phyloP scores from a whole-genome alignment of 2,329 filamentous ascomycete genomes.

The Cryphonectria naterciae region DNA sequence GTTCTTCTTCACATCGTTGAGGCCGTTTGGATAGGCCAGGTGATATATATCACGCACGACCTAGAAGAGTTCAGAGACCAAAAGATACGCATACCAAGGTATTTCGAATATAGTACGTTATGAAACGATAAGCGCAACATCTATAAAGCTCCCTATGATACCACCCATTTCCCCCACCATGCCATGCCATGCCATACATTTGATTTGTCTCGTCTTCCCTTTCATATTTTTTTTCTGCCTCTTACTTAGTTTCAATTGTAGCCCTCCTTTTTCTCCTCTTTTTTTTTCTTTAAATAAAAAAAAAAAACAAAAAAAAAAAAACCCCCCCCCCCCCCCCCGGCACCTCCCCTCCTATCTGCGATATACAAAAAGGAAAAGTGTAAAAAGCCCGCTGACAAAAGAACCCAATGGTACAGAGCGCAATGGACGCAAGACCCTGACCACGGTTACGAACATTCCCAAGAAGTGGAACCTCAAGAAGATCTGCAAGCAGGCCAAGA shows the following conservation, averaged over 20 bases:
- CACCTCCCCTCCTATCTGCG: background rate
- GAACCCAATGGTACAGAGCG: slow-evolving; percentile 68
- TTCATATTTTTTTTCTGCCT: background rate
- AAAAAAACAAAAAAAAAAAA: too few relatives aligned
- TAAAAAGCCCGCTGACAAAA: slow-evolving; percentile 5
- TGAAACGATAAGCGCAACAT: background rate
- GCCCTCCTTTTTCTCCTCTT: too few relatives aligned
- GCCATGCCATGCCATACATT: background rate
- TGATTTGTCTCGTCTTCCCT: background rate
- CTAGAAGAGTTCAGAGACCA: background rate
- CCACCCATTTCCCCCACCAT: background rate
- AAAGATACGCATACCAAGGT: background rate
- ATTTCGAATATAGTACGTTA: background rate
- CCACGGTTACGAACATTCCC: slow-evolving; percentile 96
- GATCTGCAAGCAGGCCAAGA: slow-evolving; percentile 99
- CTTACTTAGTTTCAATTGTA: background rate
- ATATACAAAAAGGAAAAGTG: background rate
- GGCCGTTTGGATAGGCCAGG: background rate
- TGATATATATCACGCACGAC: background rate
- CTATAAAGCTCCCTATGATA: background rate
- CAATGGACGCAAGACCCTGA: slow-evolving; percentile 99
- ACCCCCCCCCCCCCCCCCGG: too few relatives aligned
- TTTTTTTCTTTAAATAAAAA: background rate
- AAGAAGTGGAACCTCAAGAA: slow-evolving; percentile 99
- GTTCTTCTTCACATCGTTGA: background rate